Evolutionary conservation across 2,329 filamentous ascomycete species (phyloP).

Genomic region (Didymella pinodella): DNA sequence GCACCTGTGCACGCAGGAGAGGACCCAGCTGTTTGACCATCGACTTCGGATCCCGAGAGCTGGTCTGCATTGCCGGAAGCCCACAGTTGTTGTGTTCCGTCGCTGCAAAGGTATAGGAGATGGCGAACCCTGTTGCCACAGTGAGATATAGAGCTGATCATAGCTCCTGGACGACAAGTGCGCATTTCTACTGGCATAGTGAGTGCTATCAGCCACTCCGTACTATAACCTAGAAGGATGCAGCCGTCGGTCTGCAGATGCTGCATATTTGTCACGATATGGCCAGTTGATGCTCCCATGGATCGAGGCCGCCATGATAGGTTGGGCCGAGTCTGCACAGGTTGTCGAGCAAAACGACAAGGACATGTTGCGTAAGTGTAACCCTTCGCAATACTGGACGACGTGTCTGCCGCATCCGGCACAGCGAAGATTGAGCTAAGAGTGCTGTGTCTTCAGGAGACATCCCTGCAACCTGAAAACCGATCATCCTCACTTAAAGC

Average conservation of each 20-base stretch:
- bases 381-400: slow-evolving; percentile 5
- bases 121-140: neutral
- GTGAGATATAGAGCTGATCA: neutral
- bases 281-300: neutral
- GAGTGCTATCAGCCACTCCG: neutral
- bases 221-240: neutral
- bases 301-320: neutral
- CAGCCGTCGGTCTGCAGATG: neutral
- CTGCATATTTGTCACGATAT: neutral
- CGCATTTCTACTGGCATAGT: neutral
- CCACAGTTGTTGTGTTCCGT: neutral
- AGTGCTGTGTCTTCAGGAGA: slow-evolving; percentile 3
- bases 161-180: neutral
- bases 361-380: slow-evolving; percentile 4
- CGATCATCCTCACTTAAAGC: slow-evolving; percentile 9
- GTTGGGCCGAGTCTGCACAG: neutral
- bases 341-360: neutral
- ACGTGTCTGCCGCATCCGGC: slow-evolving; percentile 1
- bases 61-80: neutral
- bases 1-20: slow-evolving; percentile 1
- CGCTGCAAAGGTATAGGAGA: neutral
- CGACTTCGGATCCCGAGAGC: neutral
- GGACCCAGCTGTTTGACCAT: neutral
- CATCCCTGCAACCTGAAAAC: slow-evolving; percentile 8
- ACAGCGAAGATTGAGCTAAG: slow-evolving; percentile 9